A percentile compares a stretch with the other conserved stretches of the same genome.
Conservation (phyloP, 2,329 filamentous ascomycete species). For the Dothistroma septosporum region DNA sequence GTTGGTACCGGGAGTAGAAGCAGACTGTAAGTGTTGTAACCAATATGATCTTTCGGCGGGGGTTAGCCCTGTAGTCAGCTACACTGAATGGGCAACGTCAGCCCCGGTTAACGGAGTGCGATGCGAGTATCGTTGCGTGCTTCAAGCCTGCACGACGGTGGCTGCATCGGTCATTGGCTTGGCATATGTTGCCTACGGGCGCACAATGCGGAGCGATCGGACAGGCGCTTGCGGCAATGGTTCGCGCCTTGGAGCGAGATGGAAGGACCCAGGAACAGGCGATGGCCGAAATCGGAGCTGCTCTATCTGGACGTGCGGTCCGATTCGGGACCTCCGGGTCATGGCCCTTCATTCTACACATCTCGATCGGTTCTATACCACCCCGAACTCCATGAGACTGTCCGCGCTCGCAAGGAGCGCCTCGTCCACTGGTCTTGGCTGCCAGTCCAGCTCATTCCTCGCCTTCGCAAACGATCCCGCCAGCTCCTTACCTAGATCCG, state of each 20-base stretch:
- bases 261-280: too few relatives aligned
- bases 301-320: neutral
- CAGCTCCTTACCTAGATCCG: conserved; percentile 20
- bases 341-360: neutral
- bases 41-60: too few relatives aligned
- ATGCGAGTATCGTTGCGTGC: too few relatives aligned
- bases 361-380: conserved; percentile 4
- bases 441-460: conserved; percentile 15
- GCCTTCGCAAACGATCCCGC: conserved; percentile 19
- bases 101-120: too few relatives aligned
- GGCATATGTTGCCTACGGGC: neutral
- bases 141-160: neutral
- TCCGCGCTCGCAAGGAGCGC: conserved; percentile 16
- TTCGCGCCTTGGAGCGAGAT: too few relatives aligned
- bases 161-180: neutral
- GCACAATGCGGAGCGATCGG: neutral
- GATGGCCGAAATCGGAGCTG: neutral
- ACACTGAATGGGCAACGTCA: too few relatives aligned
- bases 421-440: conserved; percentile 17
- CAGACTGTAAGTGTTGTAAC: too few relatives aligned
- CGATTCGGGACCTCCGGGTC: too few relatives aligned
- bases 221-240: too few relatives aligned
- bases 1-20: too few relatives aligned
- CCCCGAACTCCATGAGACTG: conserved; percentile 19
- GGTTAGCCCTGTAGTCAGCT: too few relatives aligned